Conservation (phyloP, 345 rosid species). For the Syzygium aromaticum region DNA sequence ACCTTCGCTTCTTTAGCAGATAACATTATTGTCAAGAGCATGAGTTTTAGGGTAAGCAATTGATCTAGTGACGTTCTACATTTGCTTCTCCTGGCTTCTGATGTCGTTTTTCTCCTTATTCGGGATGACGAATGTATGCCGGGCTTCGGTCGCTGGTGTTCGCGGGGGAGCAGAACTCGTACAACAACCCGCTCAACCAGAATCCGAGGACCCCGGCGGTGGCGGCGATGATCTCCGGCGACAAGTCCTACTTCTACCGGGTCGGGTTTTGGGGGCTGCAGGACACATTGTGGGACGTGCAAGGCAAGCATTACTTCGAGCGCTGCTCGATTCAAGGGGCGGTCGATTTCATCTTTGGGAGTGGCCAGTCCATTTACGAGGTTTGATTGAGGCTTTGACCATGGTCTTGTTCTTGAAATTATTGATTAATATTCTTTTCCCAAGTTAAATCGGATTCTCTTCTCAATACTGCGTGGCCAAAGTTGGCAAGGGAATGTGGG, state of each 20-base stretch:
- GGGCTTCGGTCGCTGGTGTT: background rate
- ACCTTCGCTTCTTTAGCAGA: slow-evolving; percentile 63
- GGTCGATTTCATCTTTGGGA: slow-evolving; percentile 81
- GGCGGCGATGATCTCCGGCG: slow-evolving; percentile 62
- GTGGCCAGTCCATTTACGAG: slow-evolving; percentile 72
- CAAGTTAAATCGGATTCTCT: background rate
- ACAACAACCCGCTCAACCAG: slow-evolving; percentile 32
- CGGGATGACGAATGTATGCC: background rate
- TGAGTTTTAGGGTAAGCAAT: slow-evolving; percentile 36
- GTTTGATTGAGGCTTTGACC: slow-evolving; percentile 9
- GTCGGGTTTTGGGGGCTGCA: slow-evolving; percentile 60
- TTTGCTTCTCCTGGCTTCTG: background rate
- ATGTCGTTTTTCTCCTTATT: too few relatives aligned
- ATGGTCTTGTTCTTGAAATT: background rate
- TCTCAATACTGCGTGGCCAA: background rate
- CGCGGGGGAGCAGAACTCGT: slow-evolving; percentile 40
- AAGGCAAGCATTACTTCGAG: slow-evolving; percentile 63
- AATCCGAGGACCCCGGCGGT: slow-evolving; percentile 42
- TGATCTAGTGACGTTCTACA: background rate
- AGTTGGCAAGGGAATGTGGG: background rate
- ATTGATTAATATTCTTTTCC: background rate
- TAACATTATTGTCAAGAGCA: slow-evolving; percentile 40
- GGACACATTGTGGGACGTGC: slow-evolving; percentile 73
- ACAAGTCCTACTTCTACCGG: slow-evolving; percentile 45
- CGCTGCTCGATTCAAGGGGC: slow-evolving; percentile 66